Conservation (phyloP, 768 basidiomycete genomes). For the Calocera cornea region DNA sequence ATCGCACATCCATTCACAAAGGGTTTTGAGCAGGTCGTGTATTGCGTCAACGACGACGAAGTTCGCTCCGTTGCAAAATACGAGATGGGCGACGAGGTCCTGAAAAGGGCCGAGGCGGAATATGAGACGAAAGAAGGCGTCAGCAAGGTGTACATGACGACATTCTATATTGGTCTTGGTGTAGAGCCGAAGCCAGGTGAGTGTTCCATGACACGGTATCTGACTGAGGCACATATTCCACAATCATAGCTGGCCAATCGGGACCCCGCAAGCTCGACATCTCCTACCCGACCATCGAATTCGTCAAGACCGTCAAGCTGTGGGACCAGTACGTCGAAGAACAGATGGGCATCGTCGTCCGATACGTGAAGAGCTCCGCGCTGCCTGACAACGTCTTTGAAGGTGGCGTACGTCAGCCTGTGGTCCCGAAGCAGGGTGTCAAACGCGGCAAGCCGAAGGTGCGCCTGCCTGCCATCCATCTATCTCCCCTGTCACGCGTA, state of each 20-base stretch:
- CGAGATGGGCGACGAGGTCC: slow-evolving; percentile 59
- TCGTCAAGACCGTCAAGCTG: slow-evolving; percentile 80
- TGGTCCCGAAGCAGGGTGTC: slow-evolving; percentile 33
- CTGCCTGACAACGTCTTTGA: slow-evolving; percentile 77
- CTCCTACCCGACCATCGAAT: slow-evolving; percentile 91
- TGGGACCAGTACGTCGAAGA: slow-evolving; percentile 92
- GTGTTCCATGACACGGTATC: slow-evolving; percentile 19
- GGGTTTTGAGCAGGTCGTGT: slow-evolving; percentile 76
- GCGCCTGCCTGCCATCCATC: slow-evolving; percentile 18
- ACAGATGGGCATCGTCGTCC: slow-evolving; percentile 87
- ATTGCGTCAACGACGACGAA: slow-evolving; percentile 78
- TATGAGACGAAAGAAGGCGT: slow-evolving; percentile 62
- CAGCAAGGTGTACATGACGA: slow-evolving; percentile 82
- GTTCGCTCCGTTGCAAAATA: slow-evolving; percentile 79
- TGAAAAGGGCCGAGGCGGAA: slow-evolving; percentile 63
- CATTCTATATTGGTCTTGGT: slow-evolving; percentile 89
- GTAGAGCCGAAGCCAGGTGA: slow-evolving; percentile 85
- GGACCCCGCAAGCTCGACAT: slow-evolving; percentile 85
- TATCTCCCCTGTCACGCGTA: neutral
- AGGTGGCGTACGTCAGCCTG: slow-evolving; percentile 62
- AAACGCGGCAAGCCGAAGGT: slow-evolving; percentile 66
- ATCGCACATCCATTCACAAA: slow-evolving; percentile 92
- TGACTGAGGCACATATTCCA: neutral
- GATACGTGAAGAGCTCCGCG: slow-evolving; percentile 74
- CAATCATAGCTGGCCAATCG: slow-evolving; percentile 46